Conservation (phyloP, 345 rosid genomes). For the Ceriops decandra region DNA sequence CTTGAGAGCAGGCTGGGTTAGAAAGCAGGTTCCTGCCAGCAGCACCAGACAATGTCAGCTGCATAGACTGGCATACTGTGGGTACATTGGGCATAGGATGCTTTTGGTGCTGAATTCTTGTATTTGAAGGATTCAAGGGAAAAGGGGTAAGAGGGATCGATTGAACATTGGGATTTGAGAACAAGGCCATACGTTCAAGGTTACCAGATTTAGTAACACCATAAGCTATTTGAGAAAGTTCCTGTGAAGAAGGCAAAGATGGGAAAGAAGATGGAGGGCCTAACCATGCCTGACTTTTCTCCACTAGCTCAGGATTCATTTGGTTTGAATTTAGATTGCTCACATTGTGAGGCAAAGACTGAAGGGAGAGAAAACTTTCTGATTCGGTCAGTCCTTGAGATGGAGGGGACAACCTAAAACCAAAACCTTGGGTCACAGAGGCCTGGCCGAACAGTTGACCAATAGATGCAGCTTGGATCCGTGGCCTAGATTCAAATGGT, state of each 20-base stretch:
- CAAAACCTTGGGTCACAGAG: conserved; percentile 7
- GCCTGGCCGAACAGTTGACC: conserved; percentile 4
- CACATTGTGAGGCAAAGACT: neutral
- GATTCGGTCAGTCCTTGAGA: conserved; percentile 10
- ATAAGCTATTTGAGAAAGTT: conserved; percentile 20
- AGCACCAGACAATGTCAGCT: conserved; percentile 12
- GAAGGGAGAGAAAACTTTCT: conserved; percentile 8
- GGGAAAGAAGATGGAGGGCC: conserved; percentile 9
- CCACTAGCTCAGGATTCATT: conserved; percentile 1
- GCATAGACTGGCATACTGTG: conserved; percentile 22
- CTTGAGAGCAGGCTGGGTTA: conserved; percentile 10
- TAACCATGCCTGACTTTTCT: conserved; percentile 11
- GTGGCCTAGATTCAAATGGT: conserved; percentile 19
- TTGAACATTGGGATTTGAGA: conserved; percentile 18
- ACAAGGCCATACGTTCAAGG: conserved; percentile 15
- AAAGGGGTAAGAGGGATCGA: conserved; percentile 23
- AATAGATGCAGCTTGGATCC: conserved; percentile 10
- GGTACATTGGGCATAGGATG: conserved; percentile 20
- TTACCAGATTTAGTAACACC: conserved; percentile 19
- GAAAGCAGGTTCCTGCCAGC: conserved; percentile 20
- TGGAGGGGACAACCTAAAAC: conserved; percentile 14
- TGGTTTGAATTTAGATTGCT: conserved; percentile 6
- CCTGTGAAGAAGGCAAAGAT: conserved; percentile 10
- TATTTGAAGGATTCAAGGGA: conserved; percentile 8
- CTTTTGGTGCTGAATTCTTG: conserved; percentile 29